Evolutionary conservation across 495 filamentous ascomycete species (phyloP).

Genomic region (Xylaria palmicola): DNA sequence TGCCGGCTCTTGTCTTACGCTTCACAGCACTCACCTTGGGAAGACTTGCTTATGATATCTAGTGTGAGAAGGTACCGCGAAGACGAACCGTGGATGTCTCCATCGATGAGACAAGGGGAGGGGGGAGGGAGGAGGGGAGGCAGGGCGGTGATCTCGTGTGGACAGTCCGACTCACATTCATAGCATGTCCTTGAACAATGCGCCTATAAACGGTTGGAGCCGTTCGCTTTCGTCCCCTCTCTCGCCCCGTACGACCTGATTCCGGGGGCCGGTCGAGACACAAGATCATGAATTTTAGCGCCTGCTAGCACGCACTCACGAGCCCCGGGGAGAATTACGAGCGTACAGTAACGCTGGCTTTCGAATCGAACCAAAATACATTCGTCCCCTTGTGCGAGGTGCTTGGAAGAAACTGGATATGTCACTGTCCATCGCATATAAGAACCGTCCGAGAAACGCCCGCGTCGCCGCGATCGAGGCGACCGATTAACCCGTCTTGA

Average conservation of each 20-base stretch:
- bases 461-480: constrained; percentile 27
- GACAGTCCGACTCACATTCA: neutral
- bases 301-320: neutral
- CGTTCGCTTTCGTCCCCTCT: neutral
- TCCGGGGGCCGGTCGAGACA: no score
- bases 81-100: neutral
- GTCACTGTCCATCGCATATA: neutral
- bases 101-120: neutral
- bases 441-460: constrained; percentile 16
- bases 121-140: neutral
- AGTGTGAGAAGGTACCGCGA: neutral
- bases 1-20: neutral
- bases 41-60: neutral
- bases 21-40: neutral
- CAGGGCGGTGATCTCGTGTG: neutral
- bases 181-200: neutral
- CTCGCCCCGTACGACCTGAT: neutral
- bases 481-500: constrained; percentile 28
- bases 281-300: neutral
- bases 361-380: constrained; percentile 7
- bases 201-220: neutral
- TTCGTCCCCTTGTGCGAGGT: neutral
- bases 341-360: neutral
- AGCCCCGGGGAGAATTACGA: neutral
- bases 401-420: neutral